Evolutionary conservation across 768 basidiomycete species (phyloP), one percentile per base, ranked within the genome.

Genomic region (Boletus fagicola): DNA sequence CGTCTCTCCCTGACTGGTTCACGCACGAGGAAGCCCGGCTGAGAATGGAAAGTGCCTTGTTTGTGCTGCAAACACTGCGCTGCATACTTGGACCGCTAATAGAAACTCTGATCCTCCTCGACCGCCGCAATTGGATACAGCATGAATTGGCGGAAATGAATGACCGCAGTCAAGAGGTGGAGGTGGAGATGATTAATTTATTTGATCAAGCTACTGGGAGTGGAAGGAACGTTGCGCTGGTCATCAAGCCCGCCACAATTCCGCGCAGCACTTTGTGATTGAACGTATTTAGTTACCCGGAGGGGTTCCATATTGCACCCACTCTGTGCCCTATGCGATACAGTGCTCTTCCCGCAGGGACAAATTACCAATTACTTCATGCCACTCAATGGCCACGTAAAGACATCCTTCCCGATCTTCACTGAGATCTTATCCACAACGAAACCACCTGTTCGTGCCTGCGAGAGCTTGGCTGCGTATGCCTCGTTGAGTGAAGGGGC

Each of bases 201-300:
- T 91, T 92, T 58, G 85, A 90, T 64, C 89, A 90, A 68, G 75
- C 76, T 5, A 80, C 79, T 3, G 88, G 87, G 44, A 91, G 89
- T 68, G 87, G 84, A 47, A 74, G 89, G 63, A 91, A 90, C 68
- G 75, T 88, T 54, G 87, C 82, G 8, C 74, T 90, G 49, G 81
- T 84, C 35, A 72, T 87, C 50, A 73, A 71, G 36, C 77, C 80
- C 49, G 49, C 54, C 43, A 56, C 59, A 51, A 50, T 43, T 46
- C 55, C 55, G 52, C 57, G 57, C n/a, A 33, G 18, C 13, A 49
- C 40, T 16, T 30, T 45, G 46, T 49, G 44, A 56, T 53, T 12
- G 49, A 47, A 36, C 28, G 35, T 16, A 46, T 15, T 44, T 53
- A 53, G 47, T 60, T 62, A 45, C 40, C 60, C 26, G 44, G 33